phyloP scores from a whole-genome alignment of 202 grass and related monocot species.

The Bolboschoenoplectus hybrid region DNA sequence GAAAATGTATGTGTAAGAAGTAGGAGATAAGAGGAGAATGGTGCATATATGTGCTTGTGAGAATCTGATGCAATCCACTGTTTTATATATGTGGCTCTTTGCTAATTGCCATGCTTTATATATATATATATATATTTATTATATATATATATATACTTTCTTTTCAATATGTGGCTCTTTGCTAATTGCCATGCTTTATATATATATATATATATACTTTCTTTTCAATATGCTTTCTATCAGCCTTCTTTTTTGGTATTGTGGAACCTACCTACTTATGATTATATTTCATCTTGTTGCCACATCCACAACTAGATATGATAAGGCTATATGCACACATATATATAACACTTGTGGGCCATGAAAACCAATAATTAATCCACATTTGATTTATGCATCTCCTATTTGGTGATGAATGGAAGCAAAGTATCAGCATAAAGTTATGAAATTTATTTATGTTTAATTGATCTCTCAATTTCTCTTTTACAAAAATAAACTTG shows the following conservation, averaged over 20 bases:
- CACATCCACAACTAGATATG: neutral
- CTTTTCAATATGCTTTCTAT: constrained; percentile 2
- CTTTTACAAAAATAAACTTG: too few relatives aligned
- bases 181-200: neutral
- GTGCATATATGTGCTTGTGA: constrained; percentile 10
- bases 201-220: neutral
- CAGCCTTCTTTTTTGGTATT: constrained; percentile 14
- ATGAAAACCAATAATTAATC: constrained; percentile 2
- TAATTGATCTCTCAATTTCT: too few relatives aligned
- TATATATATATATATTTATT: too few relatives aligned
- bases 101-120: neutral
- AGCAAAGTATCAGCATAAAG: too few relatives aligned
- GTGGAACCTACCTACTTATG: neutral
- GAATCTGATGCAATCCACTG: constrained; percentile 29
- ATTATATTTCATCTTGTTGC: constrained; percentile 9
- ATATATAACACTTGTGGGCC: neutral
- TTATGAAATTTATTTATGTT: too few relatives aligned
- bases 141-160: neutral
- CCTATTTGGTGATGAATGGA: too few relatives aligned
- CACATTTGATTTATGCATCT: neutral
- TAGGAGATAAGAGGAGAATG: constrained; percentile 8
- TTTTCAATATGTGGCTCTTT: neutral
- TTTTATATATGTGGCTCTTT: neutral
- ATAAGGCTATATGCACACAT: neutral
- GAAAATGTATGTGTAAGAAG: neutral